Percentiles rank a stretch among this genome's conserved stretches.
Conservation (phyloP, 2,329 filamentous ascomycete species). For the Colletotrichum truncatum region DNA sequence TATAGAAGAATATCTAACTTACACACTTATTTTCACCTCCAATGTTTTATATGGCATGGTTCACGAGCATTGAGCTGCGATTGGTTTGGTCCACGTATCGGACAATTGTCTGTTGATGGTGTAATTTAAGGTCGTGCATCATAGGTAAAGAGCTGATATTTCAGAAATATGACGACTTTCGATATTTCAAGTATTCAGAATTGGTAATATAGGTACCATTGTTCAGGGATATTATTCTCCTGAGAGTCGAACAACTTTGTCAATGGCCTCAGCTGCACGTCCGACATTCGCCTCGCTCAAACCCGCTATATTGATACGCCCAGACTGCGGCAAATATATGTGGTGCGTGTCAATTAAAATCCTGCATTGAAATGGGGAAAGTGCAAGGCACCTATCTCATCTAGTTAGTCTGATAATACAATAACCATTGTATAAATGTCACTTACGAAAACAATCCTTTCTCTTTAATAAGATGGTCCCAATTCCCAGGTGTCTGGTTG, state of each 20-base stretch:
- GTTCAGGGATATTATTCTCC: neutral
- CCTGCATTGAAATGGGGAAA: conserved; percentile 7
- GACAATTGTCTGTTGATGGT: too few species aligned
- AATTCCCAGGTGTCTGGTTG: conserved; percentile 17
- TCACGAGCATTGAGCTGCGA: too few species aligned
- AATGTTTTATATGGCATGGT: too few species aligned
- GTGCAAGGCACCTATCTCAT: neutral
- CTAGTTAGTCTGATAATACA: neutral
- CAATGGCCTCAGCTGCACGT: conserved; percentile 9
- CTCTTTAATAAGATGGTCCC: conserved; percentile 9
- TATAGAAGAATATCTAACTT: neutral
- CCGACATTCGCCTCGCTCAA: neutral
- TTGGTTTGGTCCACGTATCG: too few species aligned
- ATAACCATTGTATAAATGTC: too few species aligned
- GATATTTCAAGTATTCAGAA: too few species aligned
- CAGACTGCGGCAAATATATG: conserved; percentile 8
- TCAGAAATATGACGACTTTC: too few species aligned
- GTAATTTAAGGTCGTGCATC: too few species aligned
- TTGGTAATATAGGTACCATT: neutral
- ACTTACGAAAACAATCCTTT: conserved; percentile 23
- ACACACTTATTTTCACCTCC: too few species aligned
- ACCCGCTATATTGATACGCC: conserved; percentile 14
- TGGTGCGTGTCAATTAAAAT: neutral
- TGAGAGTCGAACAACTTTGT: neutral
- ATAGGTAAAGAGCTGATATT: too few species aligned